Conservation (phyloP, 139 green algal species). For the Chlorella sp. region DNA sequence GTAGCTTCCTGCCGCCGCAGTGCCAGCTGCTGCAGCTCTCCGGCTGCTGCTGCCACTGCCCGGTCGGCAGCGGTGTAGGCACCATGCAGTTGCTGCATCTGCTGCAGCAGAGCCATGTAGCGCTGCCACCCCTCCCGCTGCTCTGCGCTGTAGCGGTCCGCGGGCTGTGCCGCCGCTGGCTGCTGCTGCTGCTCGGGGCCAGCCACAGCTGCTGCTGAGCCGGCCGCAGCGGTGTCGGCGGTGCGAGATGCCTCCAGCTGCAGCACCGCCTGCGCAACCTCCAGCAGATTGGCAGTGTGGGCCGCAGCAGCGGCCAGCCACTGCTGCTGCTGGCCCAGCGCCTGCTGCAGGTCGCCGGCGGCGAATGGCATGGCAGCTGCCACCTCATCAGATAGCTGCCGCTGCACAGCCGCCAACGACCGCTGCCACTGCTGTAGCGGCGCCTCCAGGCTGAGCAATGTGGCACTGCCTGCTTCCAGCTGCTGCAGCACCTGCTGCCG, state of each 20-base stretch:
- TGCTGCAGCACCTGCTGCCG: slow-evolving; percentile 3
- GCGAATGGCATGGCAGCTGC: slow-evolving; percentile 1
- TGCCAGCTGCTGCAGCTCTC: slow-evolving; percentile 17
- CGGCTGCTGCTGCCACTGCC: not conserved
- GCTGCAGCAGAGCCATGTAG: slow-evolving; percentile 11
- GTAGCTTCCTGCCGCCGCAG: not conserved
- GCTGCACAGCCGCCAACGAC: not conserved
- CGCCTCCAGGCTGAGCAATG: slow-evolving; percentile 4
- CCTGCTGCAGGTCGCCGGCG: not conserved
- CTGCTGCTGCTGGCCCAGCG: slow-evolving; percentile 22
- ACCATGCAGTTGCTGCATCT: slow-evolving; percentile 24
- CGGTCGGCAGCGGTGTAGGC: not conserved
- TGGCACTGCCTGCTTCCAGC: slow-evolving; percentile 2
- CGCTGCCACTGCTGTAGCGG: slow-evolving; percentile 30
- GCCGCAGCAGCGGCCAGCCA: slow-evolving; percentile 17
- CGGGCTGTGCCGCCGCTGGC: not conserved
- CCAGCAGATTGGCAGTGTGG: slow-evolving; percentile 11
- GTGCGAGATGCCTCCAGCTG: slow-evolving; percentile 22
- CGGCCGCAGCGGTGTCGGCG: not conserved
- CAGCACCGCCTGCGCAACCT: slow-evolving; percentile 13
- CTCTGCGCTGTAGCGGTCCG: slow-evolving; percentile 5
- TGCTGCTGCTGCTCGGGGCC: not conserved
- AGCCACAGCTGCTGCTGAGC: too few species aligned
- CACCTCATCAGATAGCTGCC: not conserved
- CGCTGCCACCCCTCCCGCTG: slow-evolving; percentile 17